These are phyloP conservation scores for Amaranthus hypochondriacus DNA, from an alignment of 148 eudicot species.

Conservation along the genomic window DNA sequence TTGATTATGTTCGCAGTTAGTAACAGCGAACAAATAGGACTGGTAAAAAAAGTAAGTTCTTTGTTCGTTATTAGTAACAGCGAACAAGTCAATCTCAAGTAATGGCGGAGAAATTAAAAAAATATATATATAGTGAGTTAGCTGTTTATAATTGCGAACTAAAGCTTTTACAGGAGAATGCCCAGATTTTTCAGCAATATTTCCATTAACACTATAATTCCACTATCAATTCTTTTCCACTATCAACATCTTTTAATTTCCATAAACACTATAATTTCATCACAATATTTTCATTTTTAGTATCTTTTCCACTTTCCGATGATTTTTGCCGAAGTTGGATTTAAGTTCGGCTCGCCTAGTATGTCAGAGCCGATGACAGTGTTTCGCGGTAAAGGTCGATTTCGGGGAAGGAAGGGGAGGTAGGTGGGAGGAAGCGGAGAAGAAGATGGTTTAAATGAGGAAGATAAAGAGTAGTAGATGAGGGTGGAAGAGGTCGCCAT, in stretches of 20 bases:
- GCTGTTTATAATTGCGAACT: no score
- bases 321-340: slow-evolving; percentile 68
- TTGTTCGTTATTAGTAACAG: no score
- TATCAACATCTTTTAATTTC: slow-evolving; percentile 66
- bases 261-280: slow-evolving; percentile 66
- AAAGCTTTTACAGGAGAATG: slow-evolving; percentile 41
- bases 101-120: no score
- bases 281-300: slow-evolving; percentile 19
- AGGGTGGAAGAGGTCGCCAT: slow-evolving; percentile 25
- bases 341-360: slow-evolving; percentile 79
- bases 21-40: no score
- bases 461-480: slow-evolving; percentile 2
- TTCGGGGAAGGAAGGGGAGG: not conserved
- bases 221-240: slow-evolving; percentile 68
- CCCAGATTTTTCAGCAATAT: slow-evolving; percentile 37
- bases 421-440: slow-evolving; percentile 10
- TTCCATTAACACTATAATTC: slow-evolving; percentile 26
- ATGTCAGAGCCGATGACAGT: slow-evolving; percentile 38
- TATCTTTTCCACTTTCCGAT: slow-evolving; percentile 44
- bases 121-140: no score
- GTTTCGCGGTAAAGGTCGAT: not conserved
- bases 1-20: no score
- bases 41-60: no score
- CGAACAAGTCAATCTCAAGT: no score
- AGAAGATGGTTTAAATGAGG: slow-evolving; percentile 6